phyloP scores from a whole-genome alignment of 192 early-diverging fungal genomes.

The Dissophora globulifera region DNA sequence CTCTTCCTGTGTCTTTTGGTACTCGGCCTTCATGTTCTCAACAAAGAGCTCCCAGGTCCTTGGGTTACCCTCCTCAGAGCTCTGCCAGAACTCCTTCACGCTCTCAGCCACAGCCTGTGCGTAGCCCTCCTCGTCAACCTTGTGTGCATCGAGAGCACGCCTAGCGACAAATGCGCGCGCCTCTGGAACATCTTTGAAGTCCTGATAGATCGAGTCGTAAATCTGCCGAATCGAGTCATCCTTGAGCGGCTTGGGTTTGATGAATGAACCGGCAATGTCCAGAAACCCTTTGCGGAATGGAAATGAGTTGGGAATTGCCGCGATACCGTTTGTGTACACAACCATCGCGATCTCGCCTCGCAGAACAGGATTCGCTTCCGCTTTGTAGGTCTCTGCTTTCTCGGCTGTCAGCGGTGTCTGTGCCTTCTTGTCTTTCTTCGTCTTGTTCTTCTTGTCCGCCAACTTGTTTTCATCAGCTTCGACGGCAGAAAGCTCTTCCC shows the following conservation, averaged over 20 bases:
- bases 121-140: slow-evolving; percentile 58
- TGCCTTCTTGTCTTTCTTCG: slow-evolving; percentile 24
- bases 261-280: slow-evolving; percentile 68
- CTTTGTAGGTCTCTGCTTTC: slow-evolving; percentile 60
- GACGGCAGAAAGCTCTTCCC: slow-evolving; percentile 59
- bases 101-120: slow-evolving; percentile 65
- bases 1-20: slow-evolving; percentile 56
- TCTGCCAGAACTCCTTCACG: slow-evolving; percentile 52
- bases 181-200: slow-evolving; percentile 65
- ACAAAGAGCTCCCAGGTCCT: slow-evolving; percentile 74
- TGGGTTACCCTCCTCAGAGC: slow-evolving; percentile 45
- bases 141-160: slow-evolving; percentile 64
- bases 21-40: slow-evolving; percentile 67
- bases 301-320: slow-evolving; percentile 74
- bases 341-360: slow-evolving; percentile 79
- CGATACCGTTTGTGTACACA: slow-evolving; percentile 84
- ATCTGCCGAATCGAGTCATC: slow-evolving; percentile 41
- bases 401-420: slow-evolving; percentile 51
- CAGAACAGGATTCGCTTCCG: slow-evolving; percentile 72
- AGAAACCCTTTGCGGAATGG: slow-evolving; percentile 80
- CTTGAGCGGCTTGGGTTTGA: slow-evolving; percentile 54
- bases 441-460: slow-evolving; percentile 48
- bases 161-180: slow-evolving; percentile 67
- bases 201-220: slow-evolving; percentile 63
- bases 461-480: slow-evolving; percentile 39